Percentiles rank a stretch among this genome's conserved stretches.
These are phyloP conservation scores for Trichoderma gracile DNA, from an alignment of 2,329 filamentous ascomycete genomes.

Conservation along the genomic window DNA sequence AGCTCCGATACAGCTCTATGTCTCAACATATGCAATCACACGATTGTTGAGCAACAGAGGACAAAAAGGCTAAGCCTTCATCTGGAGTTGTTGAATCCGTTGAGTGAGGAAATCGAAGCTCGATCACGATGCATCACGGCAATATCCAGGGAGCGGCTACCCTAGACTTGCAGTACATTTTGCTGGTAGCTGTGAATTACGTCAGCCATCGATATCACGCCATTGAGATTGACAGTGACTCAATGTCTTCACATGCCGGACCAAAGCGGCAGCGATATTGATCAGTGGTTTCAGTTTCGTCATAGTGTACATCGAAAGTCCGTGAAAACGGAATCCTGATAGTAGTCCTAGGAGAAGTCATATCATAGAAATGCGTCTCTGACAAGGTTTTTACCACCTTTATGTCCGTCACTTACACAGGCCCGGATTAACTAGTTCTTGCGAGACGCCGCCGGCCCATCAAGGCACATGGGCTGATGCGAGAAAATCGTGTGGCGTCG, in stretches of 20 bases:
- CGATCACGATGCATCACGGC: too few relatives aligned
- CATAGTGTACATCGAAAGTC: neutral
- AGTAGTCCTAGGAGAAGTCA: too few relatives aligned
- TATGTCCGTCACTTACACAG: neutral
- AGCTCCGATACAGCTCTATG: slow-evolving; percentile 6
- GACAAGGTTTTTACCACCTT: too few relatives aligned
- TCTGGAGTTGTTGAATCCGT: too few relatives aligned
- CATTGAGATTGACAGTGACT: neutral
- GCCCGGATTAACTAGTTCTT: slow-evolving; percentile 15
- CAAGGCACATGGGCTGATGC: slow-evolving; percentile 6
- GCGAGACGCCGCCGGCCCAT: slow-evolving; percentile 14
- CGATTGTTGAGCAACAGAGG: neutral
- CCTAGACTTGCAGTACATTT: too few relatives aligned
- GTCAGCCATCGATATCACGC: neutral
- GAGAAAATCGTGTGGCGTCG: slow-evolving; percentile 14
- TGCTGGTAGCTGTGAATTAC: neutral
- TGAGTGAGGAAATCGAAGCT: too few relatives aligned
- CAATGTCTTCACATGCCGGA: neutral
- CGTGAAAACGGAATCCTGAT: neutral
- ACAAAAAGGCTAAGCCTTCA: too few relatives aligned
- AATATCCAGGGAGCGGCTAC: too few relatives aligned
- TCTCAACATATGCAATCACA: neutral
- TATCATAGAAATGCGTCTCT: neutral
- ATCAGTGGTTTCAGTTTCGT: neutral
- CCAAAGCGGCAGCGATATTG: neutral